A percentile compares a stretch with the other conserved stretches of the same genome.
Conservation (phyloP, 176 grass and related monocot species). For the Avena insularis region DNA sequence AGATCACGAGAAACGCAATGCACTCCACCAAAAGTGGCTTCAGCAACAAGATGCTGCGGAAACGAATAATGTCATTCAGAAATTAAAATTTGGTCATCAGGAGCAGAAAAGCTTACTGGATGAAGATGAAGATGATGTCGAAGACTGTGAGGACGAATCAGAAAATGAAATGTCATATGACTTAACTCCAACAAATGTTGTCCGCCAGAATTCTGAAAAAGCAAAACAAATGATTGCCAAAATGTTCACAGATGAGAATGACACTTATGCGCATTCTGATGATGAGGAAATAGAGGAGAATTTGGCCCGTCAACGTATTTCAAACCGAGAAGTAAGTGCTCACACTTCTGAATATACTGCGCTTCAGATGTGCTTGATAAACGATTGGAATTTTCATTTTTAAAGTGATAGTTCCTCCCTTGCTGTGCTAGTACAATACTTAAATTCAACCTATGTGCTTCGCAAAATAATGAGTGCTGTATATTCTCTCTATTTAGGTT, state of each 20-base stretch:
- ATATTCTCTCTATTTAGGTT: constrained; percentile 43
- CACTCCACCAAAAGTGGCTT: constrained; percentile 96
- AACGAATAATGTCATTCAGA: constrained; percentile 84
- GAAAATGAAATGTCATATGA: constrained; percentile 66
- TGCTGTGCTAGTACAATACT: background rate
- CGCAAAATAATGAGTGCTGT: constrained; percentile 10
- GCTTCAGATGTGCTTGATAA: constrained; percentile 24
- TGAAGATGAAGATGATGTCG: constrained; percentile 64
- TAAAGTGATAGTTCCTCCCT: background rate
- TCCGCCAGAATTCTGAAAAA: constrained; percentile 68
- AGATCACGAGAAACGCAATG: constrained; percentile 77
- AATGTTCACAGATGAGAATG: constrained; percentile 87
- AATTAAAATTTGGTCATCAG: constrained; percentile 62
- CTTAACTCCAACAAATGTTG: constrained; percentile 63
- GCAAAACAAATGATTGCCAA: constrained; percentile 83
- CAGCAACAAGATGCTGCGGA: constrained; percentile 77
- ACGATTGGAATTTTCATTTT: background rate
- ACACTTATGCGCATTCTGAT: constrained; percentile 82
- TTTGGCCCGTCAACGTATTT: constrained; percentile 69
- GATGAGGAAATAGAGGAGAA: constrained; percentile 88
- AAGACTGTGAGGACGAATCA: constrained; percentile 53
- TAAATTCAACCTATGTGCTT: constrained; percentile 23
- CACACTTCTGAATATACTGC: constrained; percentile 24
- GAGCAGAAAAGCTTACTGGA: constrained; percentile 60
- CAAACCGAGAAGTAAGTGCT: constrained; percentile 66